These are phyloP conservation scores for Cnidoscolus chayamansa DNA, from an alignment of 441 rosid species.

Conservation along the genomic window DNA sequence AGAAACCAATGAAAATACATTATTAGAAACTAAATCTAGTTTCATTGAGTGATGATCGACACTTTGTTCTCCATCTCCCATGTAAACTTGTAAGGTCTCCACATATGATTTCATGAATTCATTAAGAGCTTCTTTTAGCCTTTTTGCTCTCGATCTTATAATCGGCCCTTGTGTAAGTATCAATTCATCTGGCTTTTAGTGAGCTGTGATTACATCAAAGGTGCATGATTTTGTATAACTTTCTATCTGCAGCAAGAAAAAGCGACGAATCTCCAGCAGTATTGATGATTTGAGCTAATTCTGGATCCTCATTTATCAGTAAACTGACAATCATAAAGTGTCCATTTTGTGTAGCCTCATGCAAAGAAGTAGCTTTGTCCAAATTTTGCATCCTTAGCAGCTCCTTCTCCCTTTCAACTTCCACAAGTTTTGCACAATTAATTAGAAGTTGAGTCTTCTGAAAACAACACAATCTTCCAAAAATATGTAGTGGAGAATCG, in stretches of 20 bases:
- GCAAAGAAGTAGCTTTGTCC: constrained; percentile 18
- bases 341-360: constrained; percentile 17
- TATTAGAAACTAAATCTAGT: too few relatives aligned
- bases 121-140: too few relatives aligned
- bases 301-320: constrained; percentile 13
- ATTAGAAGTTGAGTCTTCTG: constrained; percentile 7
- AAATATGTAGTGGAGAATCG: neutral
- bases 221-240: neutral
- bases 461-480: neutral
- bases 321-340: constrained; percentile 13
- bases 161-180: too few relatives aligned
- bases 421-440: neutral
- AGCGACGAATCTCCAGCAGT: constrained; percentile 21
- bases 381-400: constrained; percentile 18
- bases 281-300: constrained; percentile 5
- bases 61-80: too few relatives aligned
- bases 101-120: too few relatives aligned
- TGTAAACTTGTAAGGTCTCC: too few relatives aligned
- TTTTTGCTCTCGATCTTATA: too few relatives aligned
- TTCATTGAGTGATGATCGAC: too few relatives aligned
- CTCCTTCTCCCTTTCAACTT: constrained; percentile 11
- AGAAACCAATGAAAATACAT: too few relatives aligned
- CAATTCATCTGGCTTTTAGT: too few relatives aligned
- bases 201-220: too few relatives aligned
- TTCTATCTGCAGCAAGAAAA: constrained; percentile 23